Base-by-base conservation (phyloP, 2,329 filamentous ascomycete species). In the Beauveria scarabaeidicola region DNA sequence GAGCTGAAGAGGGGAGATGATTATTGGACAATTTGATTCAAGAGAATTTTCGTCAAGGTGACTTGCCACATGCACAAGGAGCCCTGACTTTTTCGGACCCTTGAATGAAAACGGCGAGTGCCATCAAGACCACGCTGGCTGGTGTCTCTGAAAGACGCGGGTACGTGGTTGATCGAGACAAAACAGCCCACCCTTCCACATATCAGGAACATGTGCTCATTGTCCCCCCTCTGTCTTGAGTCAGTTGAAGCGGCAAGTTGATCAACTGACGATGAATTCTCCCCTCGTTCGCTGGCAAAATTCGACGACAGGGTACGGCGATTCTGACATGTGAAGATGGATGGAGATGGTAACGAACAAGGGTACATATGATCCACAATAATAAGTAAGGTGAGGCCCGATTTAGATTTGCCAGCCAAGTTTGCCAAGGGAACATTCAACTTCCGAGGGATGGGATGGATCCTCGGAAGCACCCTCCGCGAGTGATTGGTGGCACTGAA, bases 321-420 rank as follows among this genome's bases (percentile, higher is more conserved):
- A 19, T 43, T 40, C 27, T 52, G 55, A 46, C 55, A 58, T 58
- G 55, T 58, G 55, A 58, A 58, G 25, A 40, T 58, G 55, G 55
- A 23, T 58, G 55, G 27, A 41, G 19, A n/a, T 38, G 53, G 43
- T 38, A 5, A 29, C 27, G 17, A 27, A 57, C 29, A 38, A 32
- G 25, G 48, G 29, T 38, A n/a, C n/a, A n/a, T n/a, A 23, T 21
- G 47, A 44, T 44, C 55, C 55, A 52, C 55, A 57, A 11, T 44
- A 43, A 58, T 44, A 43, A 58, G 32, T 36, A 43, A 52, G 36
- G 47, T 51, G 55, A 58, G 32, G 55, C 55, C 55, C 55, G 55
- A 58, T 58, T 58, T 58, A 52, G 55, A 58, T 36, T 58, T 43
- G 21, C 46, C n/a, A 58, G 55, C 40, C 55, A 27, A 41, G n/a